Evolutionary conservation across 306 rosid species (phyloP).

Genomic region (Gastrolobium bilobum): DNA sequence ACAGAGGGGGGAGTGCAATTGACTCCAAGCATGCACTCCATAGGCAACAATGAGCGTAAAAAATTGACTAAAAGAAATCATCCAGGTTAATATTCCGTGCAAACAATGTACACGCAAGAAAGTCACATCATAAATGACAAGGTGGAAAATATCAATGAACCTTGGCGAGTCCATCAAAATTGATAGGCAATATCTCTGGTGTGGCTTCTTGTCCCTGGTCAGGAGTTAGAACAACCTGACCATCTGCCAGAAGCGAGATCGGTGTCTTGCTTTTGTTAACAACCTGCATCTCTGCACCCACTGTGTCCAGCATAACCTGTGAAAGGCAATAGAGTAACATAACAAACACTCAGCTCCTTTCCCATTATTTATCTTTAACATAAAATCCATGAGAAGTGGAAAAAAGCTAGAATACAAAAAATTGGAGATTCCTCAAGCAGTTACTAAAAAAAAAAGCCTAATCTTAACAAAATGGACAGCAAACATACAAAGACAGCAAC

Average conservation of each 20-base stretch:
- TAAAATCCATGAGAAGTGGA: background rate
- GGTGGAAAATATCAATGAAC: conserved; percentile 50
- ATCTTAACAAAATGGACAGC: conserved; percentile 15
- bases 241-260: conserved; percentile 69
- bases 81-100: background rate
- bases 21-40: conserved; percentile 22
- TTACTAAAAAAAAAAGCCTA: background rate
- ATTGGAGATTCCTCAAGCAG: conserved; percentile 21
- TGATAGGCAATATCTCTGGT: conserved; percentile 86
- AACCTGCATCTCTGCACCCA: conserved; percentile 91
- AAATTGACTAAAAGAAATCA: background rate
- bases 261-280: conserved; percentile 69
- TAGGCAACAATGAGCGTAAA: conserved; percentile 2
- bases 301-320: conserved; percentile 91
- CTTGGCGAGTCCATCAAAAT: conserved; percentile 86
- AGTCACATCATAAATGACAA: conserved; percentile 23
- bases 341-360: conserved; percentile 40
- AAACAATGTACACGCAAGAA: conserved; percentile 18
- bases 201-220: conserved; percentile 76
- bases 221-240: conserved; percentile 78
- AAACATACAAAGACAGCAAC: conserved; percentile 7
- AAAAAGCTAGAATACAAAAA: background rate
- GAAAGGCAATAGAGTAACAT: conserved; percentile 30
- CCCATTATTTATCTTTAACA: background rate
- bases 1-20: background rate